Evolutionary conservation across 805 yeast genomes (phyloP), one percentile per base, ranked within the genome.

Genomic region (Lipomyces sp.): DNA sequence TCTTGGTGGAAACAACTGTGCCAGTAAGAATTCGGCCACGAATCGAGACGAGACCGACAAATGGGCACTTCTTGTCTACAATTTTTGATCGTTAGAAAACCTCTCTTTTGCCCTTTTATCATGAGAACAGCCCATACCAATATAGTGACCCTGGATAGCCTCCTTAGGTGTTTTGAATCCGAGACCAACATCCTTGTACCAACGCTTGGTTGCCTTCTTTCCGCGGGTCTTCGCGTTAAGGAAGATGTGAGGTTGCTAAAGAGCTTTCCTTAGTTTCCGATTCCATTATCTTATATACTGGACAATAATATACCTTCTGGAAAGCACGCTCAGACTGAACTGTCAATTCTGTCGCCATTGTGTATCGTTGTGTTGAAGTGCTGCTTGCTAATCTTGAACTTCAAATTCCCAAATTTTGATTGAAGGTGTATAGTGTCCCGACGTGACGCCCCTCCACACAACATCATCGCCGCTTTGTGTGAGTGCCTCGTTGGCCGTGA

Each of bases 251-350:
- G 98, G 99, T 91, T 95, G 99, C 99, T 91, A 80, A 59, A 68
- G 59, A 66, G 35, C 57, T 11, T 15, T 6, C 30, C 30, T 18
- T 30, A 45, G 48, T 50, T 15, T 18, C 24, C 4, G 10, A 39
- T 13, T 32, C n/a, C 37, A 15, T 53, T 6, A 53, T 11, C 5
- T 8, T 11, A 57, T 29, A 34, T 11, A 57, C 18, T n/a, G n/a
- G 37, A 45, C 37, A 56, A 29, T 11, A 77, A 84, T 96, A 82
- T 87, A 91, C 97, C 96, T 95, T 95, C 89, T 95, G 99, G 97
- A 90, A 95, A 92, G 99, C 99, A 87, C 97, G 94, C 89, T 95
- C 99, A 83, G 98, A 90, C 90, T 95, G 99, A 87, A 95, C 99
- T 84, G 97, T 94, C 87, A 95, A 92, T 89, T 95, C 99, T 85